These are phyloP conservation scores for Chaetomium fimeti DNA, from an alignment of 495 filamentous ascomycete species.

Conservation along the genomic window DNA sequence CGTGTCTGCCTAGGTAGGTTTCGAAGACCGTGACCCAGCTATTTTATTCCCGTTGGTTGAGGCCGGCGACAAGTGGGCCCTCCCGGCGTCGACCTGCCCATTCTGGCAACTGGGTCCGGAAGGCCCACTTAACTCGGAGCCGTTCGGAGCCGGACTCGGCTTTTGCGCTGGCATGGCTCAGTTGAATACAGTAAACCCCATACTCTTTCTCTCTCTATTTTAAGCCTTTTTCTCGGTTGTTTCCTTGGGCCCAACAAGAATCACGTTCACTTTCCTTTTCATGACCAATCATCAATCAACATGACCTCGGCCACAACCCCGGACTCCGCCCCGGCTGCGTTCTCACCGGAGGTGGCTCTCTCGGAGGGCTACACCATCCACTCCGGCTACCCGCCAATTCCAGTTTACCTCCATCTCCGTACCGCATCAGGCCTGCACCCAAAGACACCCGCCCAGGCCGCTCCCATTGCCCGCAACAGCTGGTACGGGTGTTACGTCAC, in stretches of 20 bases:
- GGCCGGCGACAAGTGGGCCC: not conserved
- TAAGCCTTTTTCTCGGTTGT: too few relatives aligned
- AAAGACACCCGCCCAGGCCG: conserved; percentile 41
- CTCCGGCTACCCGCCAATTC: conserved; percentile 38
- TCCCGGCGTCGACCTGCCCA: conserved; percentile 11
- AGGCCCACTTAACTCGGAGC: conserved; percentile 1
- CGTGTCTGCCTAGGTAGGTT: too few relatives aligned
- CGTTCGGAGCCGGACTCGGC: not conserved
- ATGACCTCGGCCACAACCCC: not conserved
- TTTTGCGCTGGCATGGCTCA: not conserved
- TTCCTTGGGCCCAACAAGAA: not conserved
- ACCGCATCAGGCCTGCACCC: conserved; percentile 38
- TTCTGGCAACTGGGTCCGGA: conserved; percentile 2
- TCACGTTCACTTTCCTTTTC: not conserved
- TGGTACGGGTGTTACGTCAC: conserved; percentile 49
- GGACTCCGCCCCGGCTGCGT: not conserved
- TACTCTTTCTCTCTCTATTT: too few relatives aligned
- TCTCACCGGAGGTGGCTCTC: conserved; percentile 20
- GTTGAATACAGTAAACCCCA: too few relatives aligned
- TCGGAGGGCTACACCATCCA: conserved; percentile 39
- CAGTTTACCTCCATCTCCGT: conserved; percentile 44
- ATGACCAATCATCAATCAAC: not conserved
- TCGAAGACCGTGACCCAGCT: not conserved
- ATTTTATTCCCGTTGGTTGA: not conserved
- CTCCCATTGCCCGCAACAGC: conserved; percentile 36